A percentile compares a stretch with the other conserved stretches of the same genome.
Conservation (phyloP, 2,329 filamentous ascomycete species). For the Sporothrix globosa region DNA sequence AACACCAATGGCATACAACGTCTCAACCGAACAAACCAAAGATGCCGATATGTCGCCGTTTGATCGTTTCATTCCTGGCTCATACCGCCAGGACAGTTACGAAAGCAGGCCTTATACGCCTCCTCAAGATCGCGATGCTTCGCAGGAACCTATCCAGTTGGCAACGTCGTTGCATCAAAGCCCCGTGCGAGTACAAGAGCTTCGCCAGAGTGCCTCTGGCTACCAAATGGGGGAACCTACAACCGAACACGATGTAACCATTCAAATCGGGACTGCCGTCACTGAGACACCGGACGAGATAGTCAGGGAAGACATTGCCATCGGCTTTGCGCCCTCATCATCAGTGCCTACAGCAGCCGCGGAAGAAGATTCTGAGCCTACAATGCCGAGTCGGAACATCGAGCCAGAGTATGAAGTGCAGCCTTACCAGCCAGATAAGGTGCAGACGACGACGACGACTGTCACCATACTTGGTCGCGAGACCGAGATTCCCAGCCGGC, state of each 20-base stretch:
- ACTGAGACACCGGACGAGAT: slow-evolving; percentile 1
- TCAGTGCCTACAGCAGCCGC: background rate
- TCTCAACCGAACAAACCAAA: background rate
- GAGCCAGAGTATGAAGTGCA: slow-evolving; percentile 46
- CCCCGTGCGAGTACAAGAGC: background rate
- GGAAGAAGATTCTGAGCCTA: slow-evolving; percentile 10
- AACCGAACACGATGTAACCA: background rate
- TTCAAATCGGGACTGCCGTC: background rate
- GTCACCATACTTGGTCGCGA: slow-evolving; percentile 56
- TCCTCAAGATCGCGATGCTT: slow-evolving; percentile 11
- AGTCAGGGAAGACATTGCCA: slow-evolving; percentile 8
- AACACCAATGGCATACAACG: slow-evolving; percentile 5
- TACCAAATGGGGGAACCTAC: background rate
- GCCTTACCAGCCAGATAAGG: slow-evolving; percentile 46
- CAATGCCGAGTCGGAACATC: background rate
- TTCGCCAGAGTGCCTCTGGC: background rate
- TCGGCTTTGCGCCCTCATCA: slow-evolving; percentile 7
- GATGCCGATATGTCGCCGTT: slow-evolving; percentile 20
- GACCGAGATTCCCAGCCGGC: slow-evolving; percentile 44
- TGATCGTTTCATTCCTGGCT: slow-evolving; percentile 30
- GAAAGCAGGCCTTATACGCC: slow-evolving; percentile 32
- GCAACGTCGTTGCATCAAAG: slow-evolving; percentile 4
- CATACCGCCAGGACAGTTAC: slow-evolving; percentile 32
- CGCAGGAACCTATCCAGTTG: background rate
- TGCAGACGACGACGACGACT: slow-evolving; percentile 55